Evolutionary conservation across 129 eudicot genomes (phyloP).

Genomic region (Tagetes erecta): DNA sequence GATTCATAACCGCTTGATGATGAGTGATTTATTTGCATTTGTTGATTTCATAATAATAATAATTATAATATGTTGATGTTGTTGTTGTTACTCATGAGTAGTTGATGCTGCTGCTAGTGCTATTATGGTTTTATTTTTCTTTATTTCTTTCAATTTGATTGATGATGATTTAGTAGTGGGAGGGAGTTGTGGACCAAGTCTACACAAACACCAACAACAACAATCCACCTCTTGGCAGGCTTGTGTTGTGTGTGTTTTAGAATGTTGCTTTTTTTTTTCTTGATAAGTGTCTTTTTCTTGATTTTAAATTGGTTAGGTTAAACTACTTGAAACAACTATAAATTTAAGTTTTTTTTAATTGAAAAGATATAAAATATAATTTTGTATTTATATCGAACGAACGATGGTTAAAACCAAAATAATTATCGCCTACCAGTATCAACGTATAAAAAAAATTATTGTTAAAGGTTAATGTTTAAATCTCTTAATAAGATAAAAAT

Average conservation of each 20-base stretch:
- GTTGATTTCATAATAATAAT: conserved; percentile 17
- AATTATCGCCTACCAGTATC: no score
- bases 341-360: neutral
- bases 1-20: conserved; percentile 19
- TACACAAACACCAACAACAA: neutral
- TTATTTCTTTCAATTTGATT: no score
- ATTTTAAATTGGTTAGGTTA: neutral
- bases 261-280: neutral
- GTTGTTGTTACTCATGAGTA: neutral
- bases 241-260: neutral
- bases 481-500: no score
- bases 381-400: no score
- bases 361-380: no score
- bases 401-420: neutral
- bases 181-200: conserved; percentile 18
- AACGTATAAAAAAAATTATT: no score
- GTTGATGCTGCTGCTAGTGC: conserved; percentile 17
- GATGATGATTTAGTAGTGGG: no score
- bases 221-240: neutral
- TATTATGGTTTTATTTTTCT: no score
- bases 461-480: no score
- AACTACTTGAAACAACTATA: neutral
- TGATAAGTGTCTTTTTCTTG: neutral
- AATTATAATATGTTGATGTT: no score
- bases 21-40: neutral